Evolutionary conservation across 169 alveolate species (phyloP), one percentile per base, ranked within the genome.

Genomic region (Babesia caballi): DNA sequence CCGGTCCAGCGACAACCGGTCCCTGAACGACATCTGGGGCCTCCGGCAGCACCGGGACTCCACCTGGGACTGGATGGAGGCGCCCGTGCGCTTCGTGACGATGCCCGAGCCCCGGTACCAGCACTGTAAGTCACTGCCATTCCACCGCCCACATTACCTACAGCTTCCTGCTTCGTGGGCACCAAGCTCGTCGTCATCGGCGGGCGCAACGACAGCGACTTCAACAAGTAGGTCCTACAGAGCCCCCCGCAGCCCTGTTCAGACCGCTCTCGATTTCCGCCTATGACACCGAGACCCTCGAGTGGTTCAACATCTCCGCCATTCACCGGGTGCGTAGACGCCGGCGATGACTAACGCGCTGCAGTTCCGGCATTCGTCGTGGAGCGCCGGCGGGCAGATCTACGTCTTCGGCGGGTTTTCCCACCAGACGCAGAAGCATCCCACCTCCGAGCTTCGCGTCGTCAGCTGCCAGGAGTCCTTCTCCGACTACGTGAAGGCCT

Each of bases 61-160:
- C 17, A 93, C 98, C 57, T 98, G 99, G 99, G 99, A 98, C 85
- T 98, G 99, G 99, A 98, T 98, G 35, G 97, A 93, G 74, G 99
- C 99, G 17, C 99, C 99, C 7, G 91, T 93, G 53, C 94, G 92
- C 70, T 83, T 84, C 54, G 94, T 94, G 27, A 61, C 87, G 33
- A 78, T 83, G 27, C 98, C 99, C 4, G 97, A 92, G 56, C 91
- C 94, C 33, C 86, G 99, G 41, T 96, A 94, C 81, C 96, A 96
- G 69, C 98, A 95, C 68, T 72, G 85, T 75, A 41, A 25, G 60
- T 69, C 50, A 38, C 35, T n/a, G 8, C 19, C 0, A 1, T 41
- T 0, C 53, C 21, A n/a, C 51, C 2, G 32, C 14, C n/a, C 44
- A 14, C 5, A 11, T 4, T 36, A 27, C 0, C 23, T 2, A 4